Conservation (phyloP, 2,329 filamentous ascomycete genomes). For the Colletotrichum sp. region DNA sequence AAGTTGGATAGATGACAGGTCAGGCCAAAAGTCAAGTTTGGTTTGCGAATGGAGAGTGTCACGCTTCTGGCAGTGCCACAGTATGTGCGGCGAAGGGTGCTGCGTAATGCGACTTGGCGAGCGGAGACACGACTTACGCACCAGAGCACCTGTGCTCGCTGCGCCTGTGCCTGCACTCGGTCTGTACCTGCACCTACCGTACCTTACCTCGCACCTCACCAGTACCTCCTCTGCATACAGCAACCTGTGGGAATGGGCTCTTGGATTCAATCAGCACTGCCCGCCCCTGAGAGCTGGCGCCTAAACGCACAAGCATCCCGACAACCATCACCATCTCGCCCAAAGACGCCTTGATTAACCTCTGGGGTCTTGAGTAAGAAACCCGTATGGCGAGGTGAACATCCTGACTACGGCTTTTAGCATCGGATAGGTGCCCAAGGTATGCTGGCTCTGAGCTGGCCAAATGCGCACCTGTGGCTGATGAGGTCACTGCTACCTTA, state of each 20-base stretch:
- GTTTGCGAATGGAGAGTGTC: background rate
- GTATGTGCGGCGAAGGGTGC: conserved; percentile 3
- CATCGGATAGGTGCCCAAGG: background rate
- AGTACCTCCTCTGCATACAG: background rate
- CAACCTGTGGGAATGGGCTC: background rate
- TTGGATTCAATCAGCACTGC: background rate
- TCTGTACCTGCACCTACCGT: background rate
- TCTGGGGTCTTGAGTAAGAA: background rate
- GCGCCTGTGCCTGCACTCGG: background rate
- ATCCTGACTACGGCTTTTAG: background rate
- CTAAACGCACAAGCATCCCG: background rate
- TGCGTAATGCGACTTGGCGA: conserved; percentile 19
- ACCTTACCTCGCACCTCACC: background rate
- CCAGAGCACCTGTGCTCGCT: background rate
- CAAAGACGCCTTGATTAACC: background rate
- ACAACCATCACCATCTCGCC: background rate
- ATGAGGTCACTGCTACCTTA: background rate
- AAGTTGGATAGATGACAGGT: background rate
- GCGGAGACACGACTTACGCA: background rate
- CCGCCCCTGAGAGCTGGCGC: background rate
- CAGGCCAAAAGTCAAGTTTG: background rate
- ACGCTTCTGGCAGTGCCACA: background rate
- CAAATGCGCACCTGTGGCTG: background rate
- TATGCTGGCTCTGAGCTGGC: background rate
- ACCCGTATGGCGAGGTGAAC: background rate